These are phyloP conservation scores for Oxyria digyna DNA, from an alignment of 148 eudicot genomes.

Conservation along the genomic window DNA sequence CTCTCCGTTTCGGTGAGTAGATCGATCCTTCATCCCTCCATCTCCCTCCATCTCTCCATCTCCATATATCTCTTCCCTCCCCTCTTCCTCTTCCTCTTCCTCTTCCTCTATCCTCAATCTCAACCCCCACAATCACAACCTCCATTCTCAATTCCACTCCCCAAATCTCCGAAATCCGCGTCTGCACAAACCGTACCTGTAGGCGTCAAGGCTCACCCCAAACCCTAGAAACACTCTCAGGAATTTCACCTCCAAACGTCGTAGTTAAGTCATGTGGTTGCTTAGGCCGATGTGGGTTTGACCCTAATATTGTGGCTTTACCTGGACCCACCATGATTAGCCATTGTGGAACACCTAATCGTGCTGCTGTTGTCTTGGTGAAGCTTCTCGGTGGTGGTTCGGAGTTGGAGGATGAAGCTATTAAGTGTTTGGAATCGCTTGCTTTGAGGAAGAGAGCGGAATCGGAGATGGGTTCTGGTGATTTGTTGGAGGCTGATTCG, in stretches of 20 bases:
- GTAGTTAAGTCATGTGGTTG: constrained; percentile 59
- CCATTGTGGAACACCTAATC: constrained; percentile 58
- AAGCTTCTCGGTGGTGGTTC: constrained; percentile 21
- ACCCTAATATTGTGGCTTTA: constrained; percentile 64
- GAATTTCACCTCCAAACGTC: constrained; percentile 47
- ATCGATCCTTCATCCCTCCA: too few relatives aligned
- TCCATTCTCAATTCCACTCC: constrained; percentile 1
- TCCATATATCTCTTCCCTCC: background rate
- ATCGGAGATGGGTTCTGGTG: constrained; percentile 22
- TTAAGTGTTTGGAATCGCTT: constrained; percentile 50
- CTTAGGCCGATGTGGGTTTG: constrained; percentile 61
- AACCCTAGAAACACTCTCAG: constrained; percentile 40
- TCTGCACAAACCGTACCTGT: constrained; percentile 53
- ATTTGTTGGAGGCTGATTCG: constrained; percentile 29
- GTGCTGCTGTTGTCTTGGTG: constrained; percentile 32
- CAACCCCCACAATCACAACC: background rate
- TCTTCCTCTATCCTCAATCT: background rate
- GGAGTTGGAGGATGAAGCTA: constrained; percentile 11
- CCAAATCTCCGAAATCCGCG: constrained; percentile 39
- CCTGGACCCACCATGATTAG: constrained; percentile 28
- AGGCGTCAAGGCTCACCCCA: constrained; percentile 50
- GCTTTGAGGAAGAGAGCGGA: constrained; percentile 73
- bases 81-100: background rate
- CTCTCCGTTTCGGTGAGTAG: too few relatives aligned
- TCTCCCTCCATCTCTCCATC: too few relatives aligned